Evolutionary conservation across 306 rosid genomes (phyloP).

Genomic region (Acacia confusa): DNA sequence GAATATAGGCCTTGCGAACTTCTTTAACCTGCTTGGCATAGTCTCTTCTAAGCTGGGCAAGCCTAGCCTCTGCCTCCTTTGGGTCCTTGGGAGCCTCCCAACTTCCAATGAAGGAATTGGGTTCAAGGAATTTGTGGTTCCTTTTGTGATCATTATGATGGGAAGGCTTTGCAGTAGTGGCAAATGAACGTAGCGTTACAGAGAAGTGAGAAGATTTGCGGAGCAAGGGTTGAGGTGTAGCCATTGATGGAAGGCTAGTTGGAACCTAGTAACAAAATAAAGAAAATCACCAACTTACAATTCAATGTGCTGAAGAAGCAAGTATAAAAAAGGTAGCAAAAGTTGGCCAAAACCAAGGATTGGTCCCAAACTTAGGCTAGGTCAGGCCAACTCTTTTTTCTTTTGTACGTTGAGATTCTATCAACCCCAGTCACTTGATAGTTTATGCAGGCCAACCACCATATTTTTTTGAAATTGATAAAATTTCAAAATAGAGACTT

Average conservation of each 20-base stretch:
- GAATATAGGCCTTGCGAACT: constrained; percentile 66
- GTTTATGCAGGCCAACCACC: neutral
- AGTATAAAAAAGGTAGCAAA: too few relatives aligned
- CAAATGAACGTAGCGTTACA: constrained; percentile 38
- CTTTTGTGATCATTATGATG: constrained; percentile 54
- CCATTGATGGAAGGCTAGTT: constrained; percentile 9
- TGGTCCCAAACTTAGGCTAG: too few relatives aligned
- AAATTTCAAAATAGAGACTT: too few relatives aligned
- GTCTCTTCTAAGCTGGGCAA: constrained; percentile 60
- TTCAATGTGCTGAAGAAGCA: too few relatives aligned
- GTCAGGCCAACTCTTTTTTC: too few relatives aligned
- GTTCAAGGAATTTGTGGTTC: constrained; percentile 54
- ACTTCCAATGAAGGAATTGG: constrained; percentile 56
- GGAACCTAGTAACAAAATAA: neutral
- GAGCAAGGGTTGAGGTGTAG: neutral
- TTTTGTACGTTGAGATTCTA: too few relatives aligned
- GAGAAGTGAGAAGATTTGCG: constrained; percentile 29
- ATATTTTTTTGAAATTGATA: too few relatives aligned
- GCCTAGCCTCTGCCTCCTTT: constrained; percentile 67
- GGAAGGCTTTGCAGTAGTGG: constrained; percentile 42
- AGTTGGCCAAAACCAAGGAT: too few relatives aligned
- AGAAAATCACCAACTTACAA: neutral
- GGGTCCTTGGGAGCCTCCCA: constrained; percentile 77
- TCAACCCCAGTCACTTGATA: neutral
- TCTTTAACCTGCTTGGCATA: constrained; percentile 80